Conservation (phyloP, 202 grass and related monocot species). For the Setaria viridis region DNA sequence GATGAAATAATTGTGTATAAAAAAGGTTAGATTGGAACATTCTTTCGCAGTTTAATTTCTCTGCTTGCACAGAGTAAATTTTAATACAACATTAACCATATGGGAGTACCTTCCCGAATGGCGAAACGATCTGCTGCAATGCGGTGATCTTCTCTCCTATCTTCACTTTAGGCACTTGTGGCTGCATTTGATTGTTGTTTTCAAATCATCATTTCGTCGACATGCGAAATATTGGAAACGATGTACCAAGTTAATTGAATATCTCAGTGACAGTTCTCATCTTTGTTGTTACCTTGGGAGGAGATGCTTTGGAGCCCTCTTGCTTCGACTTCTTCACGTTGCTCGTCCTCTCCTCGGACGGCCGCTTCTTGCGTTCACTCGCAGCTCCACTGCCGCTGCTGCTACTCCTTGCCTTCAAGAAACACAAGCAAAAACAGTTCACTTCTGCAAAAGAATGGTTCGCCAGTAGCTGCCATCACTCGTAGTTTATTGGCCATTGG, state of each 20-base stretch:
- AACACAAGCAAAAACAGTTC: constrained; percentile 28
- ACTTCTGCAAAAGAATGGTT: neutral
- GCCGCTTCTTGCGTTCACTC: constrained; percentile 71
- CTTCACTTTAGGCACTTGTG: constrained; percentile 84
- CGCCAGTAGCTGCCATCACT: neutral
- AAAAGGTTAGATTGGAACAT: neutral
- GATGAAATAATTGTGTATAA: neutral
- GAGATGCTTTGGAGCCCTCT: constrained; percentile 55
- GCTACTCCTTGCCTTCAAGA: constrained; percentile 62
- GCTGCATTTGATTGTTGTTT: constrained; percentile 45
- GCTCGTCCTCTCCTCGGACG: constrained; percentile 65
- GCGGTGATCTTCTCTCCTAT: constrained; percentile 87
- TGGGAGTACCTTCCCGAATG: constrained; percentile 82
- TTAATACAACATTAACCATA: neutral
- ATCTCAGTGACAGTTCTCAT: neutral
- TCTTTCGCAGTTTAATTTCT: neutral
- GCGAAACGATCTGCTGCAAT: constrained; percentile 90
- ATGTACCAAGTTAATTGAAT: neutral
- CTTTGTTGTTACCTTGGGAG: constrained; percentile 61
- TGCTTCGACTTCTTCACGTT: constrained; percentile 71
- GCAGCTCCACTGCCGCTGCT: constrained; percentile 56
- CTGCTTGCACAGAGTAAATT: neutral
- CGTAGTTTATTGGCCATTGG: neutral
- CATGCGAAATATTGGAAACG: neutral
- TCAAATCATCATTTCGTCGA: constrained; percentile 26